phyloP scores from a whole-genome alignment of 768 basidiomycete species.

The Pulveroboletus frians region DNA sequence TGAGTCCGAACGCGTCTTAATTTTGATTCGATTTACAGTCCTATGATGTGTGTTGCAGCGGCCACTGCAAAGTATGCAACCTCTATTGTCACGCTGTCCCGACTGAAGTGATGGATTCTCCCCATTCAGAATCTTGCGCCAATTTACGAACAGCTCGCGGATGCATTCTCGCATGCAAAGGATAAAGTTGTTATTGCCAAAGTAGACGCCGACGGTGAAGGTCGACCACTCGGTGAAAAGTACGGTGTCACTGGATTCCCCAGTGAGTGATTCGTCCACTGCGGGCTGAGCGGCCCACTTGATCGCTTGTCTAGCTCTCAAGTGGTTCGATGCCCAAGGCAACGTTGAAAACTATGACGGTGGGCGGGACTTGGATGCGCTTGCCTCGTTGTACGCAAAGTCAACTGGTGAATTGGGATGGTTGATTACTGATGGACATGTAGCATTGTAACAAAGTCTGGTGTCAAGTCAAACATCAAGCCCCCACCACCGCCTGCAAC shows the following conservation, averaged over 20 bases:
- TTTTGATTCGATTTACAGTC: neutral
- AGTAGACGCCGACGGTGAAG: conserved; percentile 87
- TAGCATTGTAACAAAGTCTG: conserved; percentile 71
- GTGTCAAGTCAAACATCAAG: conserved; percentile 84
- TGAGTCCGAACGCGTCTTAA: conserved; percentile 32
- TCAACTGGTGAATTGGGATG: neutral
- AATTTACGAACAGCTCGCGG: conserved; percentile 80
- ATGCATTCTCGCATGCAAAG: conserved; percentile 73
- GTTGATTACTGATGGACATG: neutral
- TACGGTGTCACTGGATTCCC: conserved; percentile 83
- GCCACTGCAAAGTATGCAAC: conserved; percentile 74
- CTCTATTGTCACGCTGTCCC: neutral
- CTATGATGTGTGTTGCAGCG: conserved; percentile 37
- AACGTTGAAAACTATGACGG: conserved; percentile 64
- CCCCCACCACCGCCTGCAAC: conserved; percentile 73
- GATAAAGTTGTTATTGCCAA: conserved; percentile 88
- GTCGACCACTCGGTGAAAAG: conserved; percentile 68
- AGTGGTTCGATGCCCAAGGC: conserved; percentile 81
- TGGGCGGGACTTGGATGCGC: conserved; percentile 74
- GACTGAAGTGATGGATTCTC: neutral
- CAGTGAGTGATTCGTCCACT: conserved; percentile 46
- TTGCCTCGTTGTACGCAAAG: conserved; percentile 64
- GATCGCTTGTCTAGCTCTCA: conserved; percentile 56
- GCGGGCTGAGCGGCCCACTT: neutral
- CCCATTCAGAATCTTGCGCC: conserved; percentile 77